Percentiles rank a stretch among this genome's conserved stretches.
These are phyloP conservation scores for Aurantiochytrium sp. DNA, from an alignment of 108 stramenopile genomes.

Conservation along the genomic window DNA sequence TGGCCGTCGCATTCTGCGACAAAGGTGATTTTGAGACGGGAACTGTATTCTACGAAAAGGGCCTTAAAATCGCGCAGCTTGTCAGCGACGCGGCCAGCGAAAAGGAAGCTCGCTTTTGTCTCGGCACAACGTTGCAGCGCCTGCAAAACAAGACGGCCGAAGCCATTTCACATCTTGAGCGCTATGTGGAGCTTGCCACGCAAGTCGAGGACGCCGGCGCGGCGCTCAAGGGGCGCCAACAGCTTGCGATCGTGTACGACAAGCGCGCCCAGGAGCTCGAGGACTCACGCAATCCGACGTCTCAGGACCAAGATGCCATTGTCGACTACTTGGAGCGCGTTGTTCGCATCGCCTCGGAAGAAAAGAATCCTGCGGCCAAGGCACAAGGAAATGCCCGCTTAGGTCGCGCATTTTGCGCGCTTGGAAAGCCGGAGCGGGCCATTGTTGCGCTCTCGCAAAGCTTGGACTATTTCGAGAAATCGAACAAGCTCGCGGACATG, in stretches of 20 bases:
- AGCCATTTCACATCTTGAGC: slow-evolving; percentile 40
- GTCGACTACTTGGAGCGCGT: slow-evolving; percentile 29
- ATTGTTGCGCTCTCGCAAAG: slow-evolving; percentile 31
- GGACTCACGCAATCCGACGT: not conserved
- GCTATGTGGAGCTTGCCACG: slow-evolving; percentile 39
- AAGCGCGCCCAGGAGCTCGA: slow-evolving; percentile 40
- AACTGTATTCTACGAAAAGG: slow-evolving; percentile 53
- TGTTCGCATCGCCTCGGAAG: slow-evolving; percentile 34
- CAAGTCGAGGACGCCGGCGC: slow-evolving; percentile 27
- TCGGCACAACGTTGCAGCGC: slow-evolving; percentile 28
- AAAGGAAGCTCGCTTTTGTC: slow-evolving; percentile 41
- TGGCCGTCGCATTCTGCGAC: slow-evolving; percentile 37
- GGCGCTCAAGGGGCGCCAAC: slow-evolving; percentile 24
- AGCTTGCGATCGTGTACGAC: slow-evolving; percentile 39
- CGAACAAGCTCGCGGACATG: slow-evolving; percentile 38
- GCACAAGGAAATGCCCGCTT: slow-evolving; percentile 35
- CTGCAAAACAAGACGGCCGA: slow-evolving; percentile 29
- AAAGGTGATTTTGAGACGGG: slow-evolving; percentile 39
- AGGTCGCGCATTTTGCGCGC: slow-evolving; percentile 29
- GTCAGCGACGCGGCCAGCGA: slow-evolving; percentile 40
- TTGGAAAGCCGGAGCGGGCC: slow-evolving; percentile 25
- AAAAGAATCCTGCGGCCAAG: slow-evolving; percentile 25
- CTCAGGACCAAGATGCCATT: slow-evolving; percentile 13
- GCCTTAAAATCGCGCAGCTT: slow-evolving; percentile 43
- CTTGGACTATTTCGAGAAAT: slow-evolving; percentile 17